Percentiles rank a stretch among this genome's conserved stretches.
These are phyloP conservation scores for Yamadazyma atlantica DNA, from an alignment of 1,139 yeast species.

Conservation along the genomic window DNA sequence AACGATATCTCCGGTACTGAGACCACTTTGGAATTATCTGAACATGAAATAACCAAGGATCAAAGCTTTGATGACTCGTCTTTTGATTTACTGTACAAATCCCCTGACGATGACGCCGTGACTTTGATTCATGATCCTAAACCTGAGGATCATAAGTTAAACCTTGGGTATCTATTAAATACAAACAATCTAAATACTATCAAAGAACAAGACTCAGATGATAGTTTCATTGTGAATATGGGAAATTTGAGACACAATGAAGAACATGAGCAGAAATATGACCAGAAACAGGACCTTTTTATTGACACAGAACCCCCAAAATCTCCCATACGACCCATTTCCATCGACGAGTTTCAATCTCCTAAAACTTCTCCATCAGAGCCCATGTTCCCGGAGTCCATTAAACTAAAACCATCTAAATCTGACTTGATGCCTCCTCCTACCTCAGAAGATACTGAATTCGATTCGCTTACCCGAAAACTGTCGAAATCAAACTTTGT, in stretches of 20 bases:
- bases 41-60: slow-evolving; percentile 9
- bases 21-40: slow-evolving; percentile 16
- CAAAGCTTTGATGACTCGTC: slow-evolving; percentile 4
- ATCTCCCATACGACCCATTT: slow-evolving; percentile 3
- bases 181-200: slow-evolving; percentile 10
- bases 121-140: slow-evolving; percentile 6
- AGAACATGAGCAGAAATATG: slow-evolving; percentile 8
- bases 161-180: slow-evolving; percentile 6
- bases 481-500: slow-evolving; percentile 11
- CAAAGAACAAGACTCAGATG: slow-evolving; percentile 21
- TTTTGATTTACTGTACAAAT: slow-evolving; percentile 6
- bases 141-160: slow-evolving; percentile 3
- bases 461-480: slow-evolving; percentile 9
- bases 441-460: slow-evolving; percentile 3
- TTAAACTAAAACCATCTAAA: slow-evolving; percentile 13
- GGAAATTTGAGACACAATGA: slow-evolving; percentile 38
- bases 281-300: background rate
- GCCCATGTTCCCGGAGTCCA: slow-evolving; percentile 4
- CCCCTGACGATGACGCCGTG: slow-evolving; percentile 14
- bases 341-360: background rate
- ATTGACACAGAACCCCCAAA: slow-evolving; percentile 1
- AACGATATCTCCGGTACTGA: slow-evolving; percentile 16
- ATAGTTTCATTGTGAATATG: slow-evolving; percentile 25
- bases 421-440: slow-evolving; percentile 9
- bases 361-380: background rate